Conservation (phyloP, 148 eudicot species). For the Cornus suecica region DNA sequence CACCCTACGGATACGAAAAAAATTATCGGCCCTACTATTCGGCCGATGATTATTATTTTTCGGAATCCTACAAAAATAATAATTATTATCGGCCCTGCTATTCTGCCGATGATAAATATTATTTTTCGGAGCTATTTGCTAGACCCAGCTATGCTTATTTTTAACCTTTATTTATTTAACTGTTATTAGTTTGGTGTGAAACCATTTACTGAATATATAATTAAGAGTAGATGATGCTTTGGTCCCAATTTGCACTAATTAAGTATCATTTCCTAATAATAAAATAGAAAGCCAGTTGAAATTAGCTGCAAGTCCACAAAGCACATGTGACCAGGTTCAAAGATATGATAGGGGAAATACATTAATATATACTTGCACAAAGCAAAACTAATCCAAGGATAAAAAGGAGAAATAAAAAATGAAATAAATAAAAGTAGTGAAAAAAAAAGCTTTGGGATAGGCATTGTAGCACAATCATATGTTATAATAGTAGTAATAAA, state of each 20-base stretch:
- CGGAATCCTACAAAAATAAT: too few species aligned
- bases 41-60: too few species aligned
- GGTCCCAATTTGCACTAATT: not conserved
- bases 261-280: not conserved
- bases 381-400: not conserved
- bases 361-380: not conserved
- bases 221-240: not conserved
- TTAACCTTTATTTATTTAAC: too few species aligned
- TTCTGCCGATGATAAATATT: too few species aligned
- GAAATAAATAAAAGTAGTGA: slow-evolving; percentile 8
- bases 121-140: too few species aligned
- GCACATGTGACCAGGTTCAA: not conserved
- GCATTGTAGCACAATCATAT: not conserved
- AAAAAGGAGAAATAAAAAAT: not conserved
- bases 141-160: too few species aligned
- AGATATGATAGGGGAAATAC: not conserved
- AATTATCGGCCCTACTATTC: too few species aligned
- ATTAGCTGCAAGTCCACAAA: slow-evolving; percentile 4
- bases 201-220: not conserved
- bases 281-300: slow-evolving; percentile 6
- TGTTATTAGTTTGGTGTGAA: too few species aligned
- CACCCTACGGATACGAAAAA: too few species aligned
- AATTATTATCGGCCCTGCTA: too few species aligned
- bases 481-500: not conserved
- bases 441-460: not conserved